These are phyloP conservation scores for Inga leiocalycina DNA, from an alignment of 306 rosid genomes.

Conservation along the genomic window DNA sequence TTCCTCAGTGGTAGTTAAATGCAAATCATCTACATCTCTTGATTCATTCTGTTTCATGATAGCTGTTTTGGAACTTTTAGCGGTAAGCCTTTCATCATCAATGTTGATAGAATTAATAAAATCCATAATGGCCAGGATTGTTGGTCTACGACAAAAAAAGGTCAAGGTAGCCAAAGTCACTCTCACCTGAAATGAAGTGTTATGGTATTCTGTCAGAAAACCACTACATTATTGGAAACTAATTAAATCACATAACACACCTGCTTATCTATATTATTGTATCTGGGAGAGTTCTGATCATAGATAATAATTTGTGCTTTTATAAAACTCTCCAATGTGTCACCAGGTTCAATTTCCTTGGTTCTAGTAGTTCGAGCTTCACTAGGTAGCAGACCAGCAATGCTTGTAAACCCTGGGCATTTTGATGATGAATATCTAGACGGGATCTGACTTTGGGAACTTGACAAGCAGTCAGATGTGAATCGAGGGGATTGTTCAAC, in stretches of 20 bases:
- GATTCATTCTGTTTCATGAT: conserved; percentile 42
- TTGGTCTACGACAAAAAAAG: conserved; percentile 91
- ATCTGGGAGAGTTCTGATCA: conserved; percentile 78
- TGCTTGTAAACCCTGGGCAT: conserved; percentile 67
- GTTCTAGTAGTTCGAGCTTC: conserved; percentile 45
- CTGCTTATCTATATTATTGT: conserved; percentile 74
- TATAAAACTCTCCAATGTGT: conserved; percentile 76
- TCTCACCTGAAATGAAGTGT: conserved; percentile 58
- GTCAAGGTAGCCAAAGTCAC: conserved; percentile 85
- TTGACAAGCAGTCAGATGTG: conserved; percentile 33
- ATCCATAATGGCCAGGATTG: conserved; percentile 85
- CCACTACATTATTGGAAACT: conserved; percentile 26
- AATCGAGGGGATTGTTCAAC: conserved; percentile 58
- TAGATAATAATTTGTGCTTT: conserved; percentile 81
- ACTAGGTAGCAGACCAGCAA: conserved; percentile 77
- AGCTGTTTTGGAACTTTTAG: conserved; percentile 61
- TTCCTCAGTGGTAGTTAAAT: conserved; percentile 46
- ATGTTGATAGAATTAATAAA: conserved; percentile 78
- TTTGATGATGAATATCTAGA: conserved; percentile 40
- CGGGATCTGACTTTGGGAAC: conserved; percentile 34
- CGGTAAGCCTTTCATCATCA: conserved; percentile 55
- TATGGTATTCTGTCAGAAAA: conserved; percentile 25
- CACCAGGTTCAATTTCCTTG: conserved; percentile 50
- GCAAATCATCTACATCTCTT: conserved; percentile 54
- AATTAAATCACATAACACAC: conserved; percentile 47